A percentile compares a stretch with the other conserved stretches of the same genome.
phyloP scores from a whole-genome alignment of 805 yeast species.

The Sungouiozyma intestinalis region DNA sequence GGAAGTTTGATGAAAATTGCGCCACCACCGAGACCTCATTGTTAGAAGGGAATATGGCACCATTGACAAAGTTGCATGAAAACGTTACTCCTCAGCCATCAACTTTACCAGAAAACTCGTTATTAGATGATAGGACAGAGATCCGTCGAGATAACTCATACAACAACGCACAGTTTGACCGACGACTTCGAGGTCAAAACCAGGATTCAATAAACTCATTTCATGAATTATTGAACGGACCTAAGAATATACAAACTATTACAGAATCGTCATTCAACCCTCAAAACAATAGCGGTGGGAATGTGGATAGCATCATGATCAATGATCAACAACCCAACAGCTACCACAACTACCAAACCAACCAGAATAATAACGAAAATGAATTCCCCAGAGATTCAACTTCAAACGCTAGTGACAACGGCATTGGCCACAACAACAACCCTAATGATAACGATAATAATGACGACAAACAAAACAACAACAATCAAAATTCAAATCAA shows the following conservation, averaged over 20 bases:
- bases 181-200: not conserved
- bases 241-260: not conserved
- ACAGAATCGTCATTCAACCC: not conserved
- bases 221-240: not conserved
- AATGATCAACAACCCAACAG: slow-evolving; percentile 2
- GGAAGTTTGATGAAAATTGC: not conserved
- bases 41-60: not conserved
- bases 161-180: not conserved
- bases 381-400: slow-evolving; percentile 1
- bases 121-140: not conserved
- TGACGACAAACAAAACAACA: slow-evolving; percentile 11
- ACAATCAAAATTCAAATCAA: slow-evolving; percentile 16
- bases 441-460: slow-evolving; percentile 9
- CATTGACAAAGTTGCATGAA: not conserved
- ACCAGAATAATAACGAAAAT: slow-evolving; percentile 3
- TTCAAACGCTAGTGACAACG: slow-evolving; percentile 6
- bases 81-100: too few relatives aligned
- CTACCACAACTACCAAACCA: slow-evolving; percentile 2
- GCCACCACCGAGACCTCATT: not conserved
- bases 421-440: slow-evolving; percentile 6
- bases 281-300: slow-evolving; percentile 4
- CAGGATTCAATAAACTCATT: not conserved
- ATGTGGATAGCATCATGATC: slow-evolving; percentile 1
- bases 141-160: not conserved
- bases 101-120: too few relatives aligned